phyloP scores from a whole-genome alignment of 495 filamentous ascomycete genomes.

The Immersiella caudata region DNA sequence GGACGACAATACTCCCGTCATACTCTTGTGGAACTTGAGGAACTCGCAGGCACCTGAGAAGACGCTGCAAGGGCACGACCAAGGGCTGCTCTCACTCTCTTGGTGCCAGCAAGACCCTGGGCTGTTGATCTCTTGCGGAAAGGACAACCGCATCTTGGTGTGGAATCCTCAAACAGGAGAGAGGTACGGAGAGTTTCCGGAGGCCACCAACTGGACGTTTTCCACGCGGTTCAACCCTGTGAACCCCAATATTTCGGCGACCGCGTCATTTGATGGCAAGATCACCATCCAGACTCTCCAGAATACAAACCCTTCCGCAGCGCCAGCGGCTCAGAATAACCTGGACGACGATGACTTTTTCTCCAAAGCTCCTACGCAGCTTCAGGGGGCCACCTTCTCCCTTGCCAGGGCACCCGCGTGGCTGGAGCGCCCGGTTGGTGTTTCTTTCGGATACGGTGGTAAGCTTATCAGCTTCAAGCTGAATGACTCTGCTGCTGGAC shows the following conservation, averaged over 20 bases:
- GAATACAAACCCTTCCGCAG: conserved; percentile 73
- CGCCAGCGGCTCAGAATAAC: conserved; percentile 54
- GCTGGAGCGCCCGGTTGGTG: conserved; percentile 82
- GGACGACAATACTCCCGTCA: conserved; percentile 83
- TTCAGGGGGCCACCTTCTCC: conserved; percentile 85
- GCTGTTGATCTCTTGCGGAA: conserved; percentile 89
- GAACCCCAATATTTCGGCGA: conserved; percentile 88
- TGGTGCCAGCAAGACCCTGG: conserved; percentile 95
- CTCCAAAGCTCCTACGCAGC: conserved; percentile 84
- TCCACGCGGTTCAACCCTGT: conserved; percentile 91
- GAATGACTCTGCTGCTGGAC: conserved; percentile 57
- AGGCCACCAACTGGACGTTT: conserved; percentile 99
- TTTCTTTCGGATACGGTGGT: conserved; percentile 94
- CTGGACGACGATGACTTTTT: conserved; percentile 97
- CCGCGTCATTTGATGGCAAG: conserved; percentile 95
- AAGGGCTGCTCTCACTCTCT: conserved; percentile 89
- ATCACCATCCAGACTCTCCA: conserved; percentile 91
- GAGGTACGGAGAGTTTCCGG: conserved; percentile 86
- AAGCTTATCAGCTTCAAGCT: conserved; percentile 79
- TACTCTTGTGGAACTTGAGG: conserved; percentile 90
- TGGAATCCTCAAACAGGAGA: conserved; percentile 95
- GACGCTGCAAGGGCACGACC: conserved; percentile 83
- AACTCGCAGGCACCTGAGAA: conserved; percentile 96
- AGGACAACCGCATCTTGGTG: conserved; percentile 92
- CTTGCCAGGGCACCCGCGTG: conserved; percentile 86